These are phyloP conservation scores for Pythium sp. DNA, from an alignment of 352 stramenopile genomes.

Conservation along the genomic window DNA sequence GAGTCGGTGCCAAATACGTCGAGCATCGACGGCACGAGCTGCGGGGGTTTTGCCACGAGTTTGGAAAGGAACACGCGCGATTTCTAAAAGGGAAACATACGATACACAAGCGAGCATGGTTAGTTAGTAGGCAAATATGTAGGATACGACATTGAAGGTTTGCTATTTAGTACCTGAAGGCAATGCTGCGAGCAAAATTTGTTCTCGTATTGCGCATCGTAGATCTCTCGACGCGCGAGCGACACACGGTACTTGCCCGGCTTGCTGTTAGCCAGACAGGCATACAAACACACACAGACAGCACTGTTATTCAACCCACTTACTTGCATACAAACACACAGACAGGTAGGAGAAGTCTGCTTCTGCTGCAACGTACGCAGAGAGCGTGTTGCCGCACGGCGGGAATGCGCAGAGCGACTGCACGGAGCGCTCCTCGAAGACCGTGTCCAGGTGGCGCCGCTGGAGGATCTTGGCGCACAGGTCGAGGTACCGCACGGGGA, in stretches of 20 bases:
- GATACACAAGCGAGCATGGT: neutral
- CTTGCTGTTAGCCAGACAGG: slow-evolving; percentile 30
- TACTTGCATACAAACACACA: neutral
- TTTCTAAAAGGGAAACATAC: slow-evolving; percentile 41
- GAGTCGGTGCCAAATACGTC: slow-evolving; percentile 81
- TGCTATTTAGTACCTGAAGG: slow-evolving; percentile 39
- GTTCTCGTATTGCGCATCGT: slow-evolving; percentile 74
- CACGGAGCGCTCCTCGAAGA: slow-evolving; percentile 77
- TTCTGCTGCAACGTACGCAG: slow-evolving; percentile 30
- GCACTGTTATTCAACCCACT: neutral
- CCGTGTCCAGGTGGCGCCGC: slow-evolving; percentile 72
- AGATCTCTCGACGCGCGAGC: slow-evolving; percentile 70
- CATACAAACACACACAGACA: neutral
- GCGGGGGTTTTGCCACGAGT: slow-evolving; percentile 70
- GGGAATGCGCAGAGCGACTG: slow-evolving; percentile 73
- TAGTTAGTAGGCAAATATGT: neutral
- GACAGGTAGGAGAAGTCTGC: neutral
- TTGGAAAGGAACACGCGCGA: slow-evolving; percentile 56
- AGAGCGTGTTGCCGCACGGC: slow-evolving; percentile 52
- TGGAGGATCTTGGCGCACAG: slow-evolving; percentile 67
- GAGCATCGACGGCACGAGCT: slow-evolving; percentile 72
- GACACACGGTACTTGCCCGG: slow-evolving; percentile 72
- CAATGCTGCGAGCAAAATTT: slow-evolving; percentile 79
- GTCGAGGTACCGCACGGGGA: slow-evolving; percentile 69
- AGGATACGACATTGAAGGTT: neutral